These are phyloP conservation scores for Wickerhamiella brachini DNA, from an alignment of 805 yeast species.

Conservation along the genomic window DNA sequence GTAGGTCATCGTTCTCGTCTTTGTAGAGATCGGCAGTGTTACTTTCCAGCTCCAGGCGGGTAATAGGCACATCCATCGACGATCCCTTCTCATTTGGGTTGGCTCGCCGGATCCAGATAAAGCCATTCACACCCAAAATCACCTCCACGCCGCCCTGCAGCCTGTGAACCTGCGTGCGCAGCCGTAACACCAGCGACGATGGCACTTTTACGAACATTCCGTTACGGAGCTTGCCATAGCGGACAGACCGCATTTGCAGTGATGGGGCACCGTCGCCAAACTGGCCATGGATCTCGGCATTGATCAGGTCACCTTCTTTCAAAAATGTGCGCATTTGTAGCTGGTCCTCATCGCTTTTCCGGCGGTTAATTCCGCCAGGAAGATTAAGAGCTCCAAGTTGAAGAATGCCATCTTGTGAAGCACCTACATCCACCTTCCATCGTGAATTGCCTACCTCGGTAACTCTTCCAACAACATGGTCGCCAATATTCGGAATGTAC, in stretches of 20 bases:
- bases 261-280: slow-evolving; percentile 87
- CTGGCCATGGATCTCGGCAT: slow-evolving; percentile 89
- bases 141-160: slow-evolving; percentile 91
- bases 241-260: slow-evolving; percentile 85
- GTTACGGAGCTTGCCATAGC: slow-evolving; percentile 88
- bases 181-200: slow-evolving; percentile 63
- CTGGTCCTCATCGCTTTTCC: slow-evolving; percentile 92
- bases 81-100: slow-evolving; percentile 20
- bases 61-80: slow-evolving; percentile 39
- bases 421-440: slow-evolving; percentile 96
- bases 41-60: slow-evolving; percentile 75
- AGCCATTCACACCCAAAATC: slow-evolving; percentile 90
- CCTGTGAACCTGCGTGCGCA: slow-evolving; percentile 74
- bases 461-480: slow-evolving; percentile 85
- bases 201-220: slow-evolving; percentile 78
- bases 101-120: slow-evolving; percentile 70
- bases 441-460: slow-evolving; percentile 87
- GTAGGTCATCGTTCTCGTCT: slow-evolving; percentile 67
- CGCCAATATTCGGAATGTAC: slow-evolving; percentile 91
- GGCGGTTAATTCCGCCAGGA: slow-evolving; percentile 92
- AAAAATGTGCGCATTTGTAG: slow-evolving; percentile 86
- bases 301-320: slow-evolving; percentile 90
- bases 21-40: slow-evolving; percentile 91
- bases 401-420: slow-evolving; percentile 80
- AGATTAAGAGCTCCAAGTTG: slow-evolving; percentile 91